Percentiles rank a stretch among this genome's conserved stretches.
Evolutionary conservation across 768 basidiomycete species (phyloP).

Genomic region (Panaeolus cyanescens): DNA sequence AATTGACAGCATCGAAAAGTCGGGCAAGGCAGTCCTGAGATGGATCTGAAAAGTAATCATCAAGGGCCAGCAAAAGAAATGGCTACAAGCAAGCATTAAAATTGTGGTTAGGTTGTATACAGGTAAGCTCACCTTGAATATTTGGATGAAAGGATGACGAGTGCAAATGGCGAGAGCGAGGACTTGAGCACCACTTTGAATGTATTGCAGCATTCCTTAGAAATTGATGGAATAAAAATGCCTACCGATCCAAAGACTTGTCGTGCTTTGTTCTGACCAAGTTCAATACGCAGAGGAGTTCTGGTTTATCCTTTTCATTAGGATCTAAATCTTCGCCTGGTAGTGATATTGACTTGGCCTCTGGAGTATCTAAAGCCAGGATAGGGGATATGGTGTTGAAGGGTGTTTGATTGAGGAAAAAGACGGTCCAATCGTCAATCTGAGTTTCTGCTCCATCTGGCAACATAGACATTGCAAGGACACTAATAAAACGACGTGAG

Average conservation of each 20-base stretch:
- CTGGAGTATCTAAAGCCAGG: constrained; percentile 67
- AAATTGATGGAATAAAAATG: constrained; percentile 1
- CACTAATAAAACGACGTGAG: constrained; percentile 42
- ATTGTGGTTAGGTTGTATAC: constrained; percentile 1
- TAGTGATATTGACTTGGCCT: constrained; percentile 34
- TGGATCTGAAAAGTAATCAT: constrained; percentile 90
- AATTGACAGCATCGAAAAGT: constrained; percentile 91
- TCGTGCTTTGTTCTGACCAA: constrained; percentile 92
- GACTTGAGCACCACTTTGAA: constrained; percentile 82
- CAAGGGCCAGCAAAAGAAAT: constrained; percentile 88
- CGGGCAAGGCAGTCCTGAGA: constrained; percentile 89
- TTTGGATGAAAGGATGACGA: constrained; percentile 90
- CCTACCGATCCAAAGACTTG: constrained; percentile 75
- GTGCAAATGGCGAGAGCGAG: constrained; percentile 96
- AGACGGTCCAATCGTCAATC: constrained; percentile 96
- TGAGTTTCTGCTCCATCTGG: constrained; percentile 97
- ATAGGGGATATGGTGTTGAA: constrained; percentile 87
- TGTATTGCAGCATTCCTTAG: neutral
- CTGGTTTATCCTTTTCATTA: constrained; percentile 35
- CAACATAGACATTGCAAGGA: constrained; percentile 96
- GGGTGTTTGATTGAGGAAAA: constrained; percentile 94
- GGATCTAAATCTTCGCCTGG: constrained; percentile 35
- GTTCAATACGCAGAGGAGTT: constrained; percentile 86
- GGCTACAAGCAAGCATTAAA: constrained; percentile 59
- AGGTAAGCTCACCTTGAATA: constrained; percentile 74